phyloP scores from a whole-genome alignment of 1,139 yeast species.

The Meyerozyma sp. region DNA sequence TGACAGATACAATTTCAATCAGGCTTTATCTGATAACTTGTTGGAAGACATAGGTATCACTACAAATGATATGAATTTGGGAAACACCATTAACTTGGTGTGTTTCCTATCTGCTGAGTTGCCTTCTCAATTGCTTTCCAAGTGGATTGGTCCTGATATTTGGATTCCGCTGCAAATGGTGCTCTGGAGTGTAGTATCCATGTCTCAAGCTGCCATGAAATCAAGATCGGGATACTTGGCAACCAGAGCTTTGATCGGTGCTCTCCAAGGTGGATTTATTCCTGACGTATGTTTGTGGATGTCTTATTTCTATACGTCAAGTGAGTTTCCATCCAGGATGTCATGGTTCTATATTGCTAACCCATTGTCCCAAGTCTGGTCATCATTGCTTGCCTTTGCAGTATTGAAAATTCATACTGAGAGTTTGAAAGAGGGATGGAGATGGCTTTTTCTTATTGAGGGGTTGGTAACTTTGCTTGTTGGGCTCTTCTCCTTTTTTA shows the following conservation, averaged over 20 bases:
- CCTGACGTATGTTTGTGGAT: slow-evolving; percentile 27
- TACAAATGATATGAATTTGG: slow-evolving; percentile 26
- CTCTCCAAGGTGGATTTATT: slow-evolving; percentile 26
- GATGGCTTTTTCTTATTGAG: slow-evolving; percentile 62
- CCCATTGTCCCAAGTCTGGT: slow-evolving; percentile 19
- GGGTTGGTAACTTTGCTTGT: slow-evolving; percentile 52
- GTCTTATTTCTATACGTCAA: slow-evolving; percentile 24
- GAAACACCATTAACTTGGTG: slow-evolving; percentile 27
- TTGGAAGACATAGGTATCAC: slow-evolving; percentile 21
- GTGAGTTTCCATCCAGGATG: slow-evolving; percentile 22
- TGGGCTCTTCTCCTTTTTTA: slow-evolving; percentile 47
- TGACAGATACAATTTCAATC: slow-evolving; percentile 24
- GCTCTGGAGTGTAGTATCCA: slow-evolving; percentile 22
- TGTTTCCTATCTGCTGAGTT: slow-evolving; percentile 28
- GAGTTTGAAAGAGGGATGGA: slow-evolving; percentile 20
- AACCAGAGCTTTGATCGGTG: slow-evolving; percentile 24
- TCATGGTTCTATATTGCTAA: slow-evolving; percentile 24
- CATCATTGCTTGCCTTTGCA: slow-evolving; percentile 27
- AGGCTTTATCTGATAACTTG: slow-evolving; percentile 26
- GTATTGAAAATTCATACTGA: slow-evolving; percentile 15
- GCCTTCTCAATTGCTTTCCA: slow-evolving; percentile 29
- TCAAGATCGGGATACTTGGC: slow-evolving; percentile 17
- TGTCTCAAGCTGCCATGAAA: slow-evolving; percentile 18
- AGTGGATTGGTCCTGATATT: slow-evolving; percentile 28
- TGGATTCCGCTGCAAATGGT: slow-evolving; percentile 28